These are phyloP conservation scores for Scytalidium sp. DNA, from an alignment of 2,329 filamentous ascomycete genomes.

Conservation along the genomic window DNA sequence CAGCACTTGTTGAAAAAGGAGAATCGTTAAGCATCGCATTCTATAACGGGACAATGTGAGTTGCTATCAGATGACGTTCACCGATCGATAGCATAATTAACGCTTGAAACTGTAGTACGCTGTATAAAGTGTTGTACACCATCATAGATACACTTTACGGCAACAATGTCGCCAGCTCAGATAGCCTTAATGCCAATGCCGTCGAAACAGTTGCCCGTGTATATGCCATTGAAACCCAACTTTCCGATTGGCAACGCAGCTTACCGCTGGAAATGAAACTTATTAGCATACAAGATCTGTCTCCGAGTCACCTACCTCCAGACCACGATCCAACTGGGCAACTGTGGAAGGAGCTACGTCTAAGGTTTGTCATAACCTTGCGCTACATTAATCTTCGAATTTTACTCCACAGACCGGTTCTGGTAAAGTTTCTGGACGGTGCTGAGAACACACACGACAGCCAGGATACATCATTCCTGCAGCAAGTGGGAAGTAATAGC, in stretches of 20 bases:
- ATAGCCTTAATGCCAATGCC: slow-evolving; percentile 18
- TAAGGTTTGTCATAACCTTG: slow-evolving; percentile 39
- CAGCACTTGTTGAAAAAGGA: not conserved
- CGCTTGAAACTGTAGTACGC: slow-evolving; percentile 26
- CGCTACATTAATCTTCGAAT: slow-evolving; percentile 38
- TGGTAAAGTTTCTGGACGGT: slow-evolving; percentile 34
- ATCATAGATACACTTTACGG: slow-evolving; percentile 40
- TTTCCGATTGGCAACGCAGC: slow-evolving; percentile 33
- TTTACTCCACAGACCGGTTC: slow-evolving; percentile 37
- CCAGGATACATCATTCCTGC: slow-evolving; percentile 21
- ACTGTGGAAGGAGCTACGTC: slow-evolving; percentile 15
- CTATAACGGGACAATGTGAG: slow-evolving; percentile 33
- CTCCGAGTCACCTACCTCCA: slow-evolving; percentile 3
- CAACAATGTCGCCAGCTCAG: slow-evolving; percentile 36
- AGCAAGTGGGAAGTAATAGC: slow-evolving; percentile 30
- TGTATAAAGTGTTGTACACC: slow-evolving; percentile 31
- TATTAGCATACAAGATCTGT: slow-evolving; percentile 19
- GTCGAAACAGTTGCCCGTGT: slow-evolving; percentile 31
- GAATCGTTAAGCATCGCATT: slow-evolving; percentile 19
- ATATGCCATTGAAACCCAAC: slow-evolving; percentile 35
- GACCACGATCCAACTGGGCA: slow-evolving; percentile 15
- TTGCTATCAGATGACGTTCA: not conserved
- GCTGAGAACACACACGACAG: slow-evolving; percentile 6
- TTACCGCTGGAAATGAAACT: slow-evolving; percentile 29
- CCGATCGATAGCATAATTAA: not conserved